These are phyloP conservation scores for Rhizopogon salebrosus DNA, from an alignment of 768 basidiomycete genomes.

Conservation along the genomic window DNA sequence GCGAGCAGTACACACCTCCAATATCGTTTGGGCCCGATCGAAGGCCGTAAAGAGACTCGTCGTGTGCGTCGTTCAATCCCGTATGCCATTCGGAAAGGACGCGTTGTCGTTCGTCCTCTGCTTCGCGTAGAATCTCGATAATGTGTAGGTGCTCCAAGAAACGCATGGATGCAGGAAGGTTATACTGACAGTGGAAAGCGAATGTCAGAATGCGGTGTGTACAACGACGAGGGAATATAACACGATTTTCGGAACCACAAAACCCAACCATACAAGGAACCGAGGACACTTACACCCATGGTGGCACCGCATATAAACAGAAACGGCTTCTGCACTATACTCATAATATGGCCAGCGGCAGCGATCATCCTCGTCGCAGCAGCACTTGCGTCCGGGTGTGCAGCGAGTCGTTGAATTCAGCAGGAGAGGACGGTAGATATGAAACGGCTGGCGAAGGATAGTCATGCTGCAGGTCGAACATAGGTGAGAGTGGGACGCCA, in stretches of 20 bases:
- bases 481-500: background rate
- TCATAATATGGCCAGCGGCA: slow-evolving; percentile 63
- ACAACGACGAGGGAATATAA: background rate
- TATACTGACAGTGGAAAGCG: slow-evolving; percentile 41
- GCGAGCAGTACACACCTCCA: slow-evolving; percentile 3
- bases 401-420: slow-evolving; percentile 53
- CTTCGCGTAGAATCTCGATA: slow-evolving; percentile 63
- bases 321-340: slow-evolving; percentile 64
- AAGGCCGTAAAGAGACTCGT: background rate
- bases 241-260: background rate
- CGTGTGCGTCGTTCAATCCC: background rate
- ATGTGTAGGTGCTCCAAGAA: slow-evolving; percentile 68
- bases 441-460: slow-evolving; percentile 55
- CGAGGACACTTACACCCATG: slow-evolving; percentile 50
- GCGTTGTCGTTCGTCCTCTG: slow-evolving; percentile 40
- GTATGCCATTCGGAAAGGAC: slow-evolving; percentile 34
- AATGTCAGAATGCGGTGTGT: background rate
- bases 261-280: background rate
- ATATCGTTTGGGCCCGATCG: background rate
- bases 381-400: slow-evolving; percentile 53
- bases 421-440: slow-evolving; percentile 37
- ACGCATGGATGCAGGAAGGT: slow-evolving; percentile 70
- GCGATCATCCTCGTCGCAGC: slow-evolving; percentile 64
- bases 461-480: slow-evolving; percentile 24
- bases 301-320: slow-evolving; percentile 66